phyloP scores from a whole-genome alignment of 352 stramenopile genomes.

The Phytopythium aichiense region DNA sequence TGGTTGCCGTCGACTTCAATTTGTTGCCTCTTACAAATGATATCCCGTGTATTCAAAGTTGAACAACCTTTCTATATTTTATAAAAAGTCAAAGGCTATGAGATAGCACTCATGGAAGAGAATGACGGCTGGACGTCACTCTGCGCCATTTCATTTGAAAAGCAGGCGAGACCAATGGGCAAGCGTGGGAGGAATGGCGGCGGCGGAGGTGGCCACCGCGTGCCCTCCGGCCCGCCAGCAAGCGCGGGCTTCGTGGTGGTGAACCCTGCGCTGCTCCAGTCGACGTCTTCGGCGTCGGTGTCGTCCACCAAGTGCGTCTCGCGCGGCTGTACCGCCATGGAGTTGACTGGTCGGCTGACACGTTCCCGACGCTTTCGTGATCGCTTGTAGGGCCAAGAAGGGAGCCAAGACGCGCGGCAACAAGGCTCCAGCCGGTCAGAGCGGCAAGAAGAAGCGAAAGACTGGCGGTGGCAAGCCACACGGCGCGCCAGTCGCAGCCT shows the following conservation, averaged over 20 bases:
- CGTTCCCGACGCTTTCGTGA: not conserved
- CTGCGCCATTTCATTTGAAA: not conserved
- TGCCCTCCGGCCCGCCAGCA: constrained; percentile 6
- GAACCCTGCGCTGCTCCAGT: constrained; percentile 33
- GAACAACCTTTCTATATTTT: no score
- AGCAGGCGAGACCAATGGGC: constrained; percentile 10
- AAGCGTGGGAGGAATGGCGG: constrained; percentile 16
- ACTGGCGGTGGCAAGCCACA: not conserved
- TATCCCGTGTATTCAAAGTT: not conserved
- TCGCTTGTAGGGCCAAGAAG: not conserved
- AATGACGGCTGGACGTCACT: not conserved
- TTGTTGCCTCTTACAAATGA: not conserved
- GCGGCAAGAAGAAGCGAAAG: constrained; percentile 1
- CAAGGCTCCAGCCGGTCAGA: not conserved
- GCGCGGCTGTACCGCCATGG: not conserved
- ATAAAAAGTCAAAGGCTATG: no score
- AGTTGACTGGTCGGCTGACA: constrained; percentile 14
- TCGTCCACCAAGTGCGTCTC: constrained; percentile 4
- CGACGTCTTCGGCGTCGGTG: not conserved
- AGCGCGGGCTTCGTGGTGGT: constrained; percentile 40
- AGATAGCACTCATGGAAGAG: no score
- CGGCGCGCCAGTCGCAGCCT: constrained; percentile 8
- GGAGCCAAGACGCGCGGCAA: not conserved
- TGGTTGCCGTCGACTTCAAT: not conserved
- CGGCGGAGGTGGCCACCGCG: constrained; percentile 2